These are phyloP conservation scores for Murraya koenigii DNA, from an alignment of 345 rosid species.

Conservation along the genomic window DNA sequence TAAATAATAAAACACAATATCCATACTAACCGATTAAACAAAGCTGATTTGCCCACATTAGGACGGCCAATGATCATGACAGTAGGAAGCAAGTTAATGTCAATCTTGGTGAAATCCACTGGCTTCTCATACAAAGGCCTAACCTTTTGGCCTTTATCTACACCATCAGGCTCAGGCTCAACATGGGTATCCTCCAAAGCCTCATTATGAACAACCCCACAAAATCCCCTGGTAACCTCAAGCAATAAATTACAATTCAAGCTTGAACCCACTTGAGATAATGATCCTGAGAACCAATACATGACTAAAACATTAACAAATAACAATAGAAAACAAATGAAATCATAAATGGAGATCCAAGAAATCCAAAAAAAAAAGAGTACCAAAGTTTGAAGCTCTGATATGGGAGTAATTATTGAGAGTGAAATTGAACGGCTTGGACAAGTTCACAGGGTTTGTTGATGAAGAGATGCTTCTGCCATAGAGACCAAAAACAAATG, in stretches of 20 bases:
- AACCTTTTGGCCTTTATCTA: slow-evolving; percentile 19
- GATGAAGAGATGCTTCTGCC: neutral
- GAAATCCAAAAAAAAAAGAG: neutral
- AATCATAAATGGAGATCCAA: neutral
- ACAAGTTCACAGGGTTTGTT: neutral
- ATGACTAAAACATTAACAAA: neutral
- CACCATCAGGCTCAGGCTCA: slow-evolving; percentile 23
- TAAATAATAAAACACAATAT: neutral
- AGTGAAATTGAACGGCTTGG: neutral
- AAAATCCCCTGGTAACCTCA: slow-evolving; percentile 30
- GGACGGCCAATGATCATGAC: slow-evolving; percentile 90
- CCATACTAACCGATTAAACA: slow-evolving; percentile 70
- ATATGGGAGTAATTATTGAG: neutral
- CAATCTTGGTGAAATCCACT: slow-evolving; percentile 70
- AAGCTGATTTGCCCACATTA: slow-evolving; percentile 93
- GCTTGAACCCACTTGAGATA: slow-evolving; percentile 8
- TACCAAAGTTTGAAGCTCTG: neutral
- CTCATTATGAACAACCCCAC: slow-evolving; percentile 24
- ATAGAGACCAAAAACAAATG: neutral
- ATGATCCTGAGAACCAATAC: slow-evolving; percentile 10
- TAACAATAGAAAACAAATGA: neutral
- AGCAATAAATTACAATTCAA: slow-evolving; percentile 11
- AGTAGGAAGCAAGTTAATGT: slow-evolving; percentile 62
- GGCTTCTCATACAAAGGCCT: slow-evolving; percentile 38
- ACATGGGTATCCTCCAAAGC: slow-evolving; percentile 14